phyloP scores from a whole-genome alignment of 2,329 filamentous ascomycete species.

The Aplosporella prunicola region DNA sequence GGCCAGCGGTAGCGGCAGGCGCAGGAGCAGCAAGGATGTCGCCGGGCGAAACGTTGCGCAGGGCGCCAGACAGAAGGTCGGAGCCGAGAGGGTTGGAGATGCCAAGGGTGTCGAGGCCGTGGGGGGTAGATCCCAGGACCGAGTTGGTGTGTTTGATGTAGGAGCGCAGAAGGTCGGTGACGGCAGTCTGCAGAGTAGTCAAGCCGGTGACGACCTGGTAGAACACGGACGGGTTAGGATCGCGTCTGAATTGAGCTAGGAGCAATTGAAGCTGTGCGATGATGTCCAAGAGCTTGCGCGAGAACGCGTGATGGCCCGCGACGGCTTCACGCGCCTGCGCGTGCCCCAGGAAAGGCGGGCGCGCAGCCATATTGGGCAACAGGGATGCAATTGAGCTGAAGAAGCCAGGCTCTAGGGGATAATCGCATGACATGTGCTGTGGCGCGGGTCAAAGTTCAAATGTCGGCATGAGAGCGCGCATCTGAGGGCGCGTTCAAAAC shows the following conservation, averaged over 20 bases:
- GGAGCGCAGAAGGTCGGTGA: constrained; percentile 70
- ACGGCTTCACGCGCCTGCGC: constrained; percentile 9
- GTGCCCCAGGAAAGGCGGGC: neutral
- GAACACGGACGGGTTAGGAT: constrained; percentile 7
- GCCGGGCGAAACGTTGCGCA: constrained; percentile 22
- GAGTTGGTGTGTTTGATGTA: constrained; percentile 85
- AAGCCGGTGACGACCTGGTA: constrained; percentile 65
- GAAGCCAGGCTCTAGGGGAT: too few species aligned
- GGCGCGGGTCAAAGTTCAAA: too few species aligned
- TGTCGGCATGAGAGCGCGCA: constrained; percentile 11
- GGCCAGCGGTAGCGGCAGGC: constrained; percentile 14
- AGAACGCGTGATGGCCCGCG: constrained; percentile 6
- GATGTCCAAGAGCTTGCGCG: constrained; percentile 13
- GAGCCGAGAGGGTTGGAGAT: constrained; percentile 28
- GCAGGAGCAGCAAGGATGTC: constrained; percentile 19
- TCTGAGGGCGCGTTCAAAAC: constrained; percentile 13
- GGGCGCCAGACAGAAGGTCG: constrained; percentile 28
- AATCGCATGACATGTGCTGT: too few species aligned
- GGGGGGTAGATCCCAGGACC: constrained; percentile 43
- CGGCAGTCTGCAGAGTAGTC: constrained; percentile 62
- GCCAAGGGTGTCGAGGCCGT: constrained; percentile 15
- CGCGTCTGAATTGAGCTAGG: constrained; percentile 1
- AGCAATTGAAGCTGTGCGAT: constrained; percentile 13
- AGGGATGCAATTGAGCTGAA: too few species aligned
- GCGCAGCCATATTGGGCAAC: too few species aligned